phyloP scores from a whole-genome alignment of 352 stramenopile genomes.

The Phytophthora europaea region DNA sequence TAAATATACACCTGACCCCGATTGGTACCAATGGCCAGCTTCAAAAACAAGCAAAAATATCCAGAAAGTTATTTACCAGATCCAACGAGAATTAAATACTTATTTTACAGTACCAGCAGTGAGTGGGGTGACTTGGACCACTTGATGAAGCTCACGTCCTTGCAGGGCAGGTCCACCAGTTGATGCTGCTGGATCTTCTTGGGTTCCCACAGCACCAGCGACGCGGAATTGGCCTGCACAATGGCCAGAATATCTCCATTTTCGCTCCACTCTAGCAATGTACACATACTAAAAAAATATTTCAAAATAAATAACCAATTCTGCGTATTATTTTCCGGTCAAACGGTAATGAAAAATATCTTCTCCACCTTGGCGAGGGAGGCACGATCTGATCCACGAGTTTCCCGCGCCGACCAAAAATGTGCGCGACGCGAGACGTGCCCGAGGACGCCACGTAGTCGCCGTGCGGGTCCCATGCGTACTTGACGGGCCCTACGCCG shows the following conservation, averaged over 20 bases:
- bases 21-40: constrained; percentile 80
- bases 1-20: constrained; percentile 85
- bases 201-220: constrained; percentile 79
- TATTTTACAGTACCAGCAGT: constrained; percentile 47
- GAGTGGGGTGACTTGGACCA: constrained; percentile 80
- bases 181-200: constrained; percentile 70
- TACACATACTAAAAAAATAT: constrained; percentile 52
- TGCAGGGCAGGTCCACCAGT: constrained; percentile 75
- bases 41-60: constrained; percentile 13
- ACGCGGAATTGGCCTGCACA: constrained; percentile 78
- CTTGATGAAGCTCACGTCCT: constrained; percentile 82
- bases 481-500: constrained; percentile 76
- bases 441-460: constrained; percentile 84
- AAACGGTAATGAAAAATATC: constrained; percentile 6
- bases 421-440: constrained; percentile 78
- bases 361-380: constrained; percentile 67
- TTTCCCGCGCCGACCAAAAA: constrained; percentile 77
- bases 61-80: background rate
- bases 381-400: constrained; percentile 85
- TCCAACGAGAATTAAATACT: background rate
- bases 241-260: constrained; percentile 76
- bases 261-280: constrained; percentile 80
- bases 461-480: constrained; percentile 82
- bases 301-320: background rate
- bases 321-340: background rate